Conservation (phyloP, 371 early-diverging fungal species). For the Mucor sp. region DNA sequence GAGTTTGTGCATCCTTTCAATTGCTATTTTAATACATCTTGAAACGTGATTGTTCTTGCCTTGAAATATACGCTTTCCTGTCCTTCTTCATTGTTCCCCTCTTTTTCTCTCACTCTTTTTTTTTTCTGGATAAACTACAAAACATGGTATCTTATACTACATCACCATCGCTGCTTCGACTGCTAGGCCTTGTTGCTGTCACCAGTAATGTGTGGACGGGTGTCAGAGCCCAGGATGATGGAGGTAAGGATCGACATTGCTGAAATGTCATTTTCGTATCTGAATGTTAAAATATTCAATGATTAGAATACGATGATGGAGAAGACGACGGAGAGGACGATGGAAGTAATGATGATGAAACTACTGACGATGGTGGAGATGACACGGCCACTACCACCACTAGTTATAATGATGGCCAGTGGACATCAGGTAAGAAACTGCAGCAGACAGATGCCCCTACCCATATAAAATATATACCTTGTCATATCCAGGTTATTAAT, state of each 20-base stretch:
- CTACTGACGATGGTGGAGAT: neutral
- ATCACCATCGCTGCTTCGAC: neutral
- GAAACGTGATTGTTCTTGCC: neutral
- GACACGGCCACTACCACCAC: neutral
- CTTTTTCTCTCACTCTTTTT: neutral
- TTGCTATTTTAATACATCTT: conserved; percentile 10
- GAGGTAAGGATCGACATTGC: neutral
- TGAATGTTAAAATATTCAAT: neutral
- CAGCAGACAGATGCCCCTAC: neutral
- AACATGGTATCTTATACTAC: conserved; percentile 7
- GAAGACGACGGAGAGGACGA: no score
- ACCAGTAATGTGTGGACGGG: conserved; percentile 17
- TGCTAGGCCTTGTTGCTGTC: conserved; percentile 4
- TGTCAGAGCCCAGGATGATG: conserved; percentile 17
- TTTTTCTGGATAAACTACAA: conserved; percentile 3
- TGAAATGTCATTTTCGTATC: neutral
- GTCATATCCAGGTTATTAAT: neutral
- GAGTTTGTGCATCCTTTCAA: neutral
- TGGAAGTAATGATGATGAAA: neutral
- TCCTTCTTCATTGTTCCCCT: neutral
- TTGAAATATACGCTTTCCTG: neutral
- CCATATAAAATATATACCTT: neutral
- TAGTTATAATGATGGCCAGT: conserved; percentile 11
- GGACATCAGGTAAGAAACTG: conserved; percentile 6
- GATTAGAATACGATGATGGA: neutral